Conservation (phyloP, 164 flowering plant genomes). For the Annona squamosa region DNA sequence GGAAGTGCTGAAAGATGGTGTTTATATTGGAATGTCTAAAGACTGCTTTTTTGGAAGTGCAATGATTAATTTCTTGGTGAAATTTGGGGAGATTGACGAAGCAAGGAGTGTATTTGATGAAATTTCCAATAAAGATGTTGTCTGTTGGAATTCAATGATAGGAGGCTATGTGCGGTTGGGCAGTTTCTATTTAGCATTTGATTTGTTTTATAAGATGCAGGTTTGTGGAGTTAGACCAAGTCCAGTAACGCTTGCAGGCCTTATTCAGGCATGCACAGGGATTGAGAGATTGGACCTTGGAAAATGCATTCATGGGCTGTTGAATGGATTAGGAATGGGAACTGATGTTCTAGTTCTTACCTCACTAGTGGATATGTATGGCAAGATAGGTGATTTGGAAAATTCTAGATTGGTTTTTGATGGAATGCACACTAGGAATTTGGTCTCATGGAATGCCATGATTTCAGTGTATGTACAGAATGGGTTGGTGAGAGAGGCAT, state of each 20-base stretch:
- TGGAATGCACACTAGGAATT: conserved; percentile 24
- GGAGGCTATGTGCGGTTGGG: conserved; percentile 20
- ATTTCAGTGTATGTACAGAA: conserved; percentile 34
- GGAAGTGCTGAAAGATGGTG: conserved; percentile 21
- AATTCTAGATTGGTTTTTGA: conserved; percentile 28
- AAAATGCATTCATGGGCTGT: conserved; percentile 29
- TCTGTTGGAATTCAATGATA: conserved; percentile 47
- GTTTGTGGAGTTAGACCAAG: conserved; percentile 21
- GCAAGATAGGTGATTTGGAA: conserved; percentile 19
- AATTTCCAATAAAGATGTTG: conserved; percentile 29
- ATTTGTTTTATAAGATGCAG: conserved; percentile 26
- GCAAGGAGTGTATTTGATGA: conserved; percentile 26
- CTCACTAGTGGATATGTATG: conserved; percentile 38
- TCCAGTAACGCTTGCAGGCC: conserved; percentile 29
- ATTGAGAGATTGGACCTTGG: conserved; percentile 21
- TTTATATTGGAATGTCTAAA: conserved; percentile 14
- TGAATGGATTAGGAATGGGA: conserved; percentile 24
- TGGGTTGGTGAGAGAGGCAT: conserved; percentile 25
- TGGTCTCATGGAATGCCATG: conserved; percentile 49
- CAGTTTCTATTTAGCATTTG: conserved; percentile 19
- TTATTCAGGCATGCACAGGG: conserved; percentile 29
- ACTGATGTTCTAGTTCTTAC: conserved; percentile 28
- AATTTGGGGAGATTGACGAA: conserved; percentile 20
- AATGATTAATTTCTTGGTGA: conserved; percentile 28
- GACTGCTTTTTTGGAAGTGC: conserved; percentile 33